These are phyloP conservation scores for Debaryomyces sp. DNA, from an alignment of 1,139 yeast genomes.

Conservation along the genomic window DNA sequence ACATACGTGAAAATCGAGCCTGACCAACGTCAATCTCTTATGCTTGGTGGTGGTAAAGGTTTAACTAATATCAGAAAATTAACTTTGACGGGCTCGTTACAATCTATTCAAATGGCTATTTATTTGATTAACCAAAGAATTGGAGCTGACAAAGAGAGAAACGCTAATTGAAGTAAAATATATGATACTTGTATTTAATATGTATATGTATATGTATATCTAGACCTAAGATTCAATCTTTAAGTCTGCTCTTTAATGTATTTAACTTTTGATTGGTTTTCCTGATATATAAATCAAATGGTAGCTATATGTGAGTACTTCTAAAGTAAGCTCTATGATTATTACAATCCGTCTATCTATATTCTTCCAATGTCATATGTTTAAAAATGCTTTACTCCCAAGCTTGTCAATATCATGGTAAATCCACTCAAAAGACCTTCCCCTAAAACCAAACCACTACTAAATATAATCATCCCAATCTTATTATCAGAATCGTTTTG, in stretches of 20 bases:
- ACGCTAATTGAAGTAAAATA: conserved; percentile 16
- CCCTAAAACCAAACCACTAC: conserved; percentile 91
- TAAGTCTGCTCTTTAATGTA: neutral
- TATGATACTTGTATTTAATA: neutral
- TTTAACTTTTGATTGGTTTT: neutral
- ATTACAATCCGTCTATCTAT: neutral
- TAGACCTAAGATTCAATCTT: neutral
- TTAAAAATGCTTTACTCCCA: conserved; percentile 51
- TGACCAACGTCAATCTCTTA: conserved; percentile 47
- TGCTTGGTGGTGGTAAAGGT: conserved; percentile 61
- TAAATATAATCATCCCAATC: conserved; percentile 78
- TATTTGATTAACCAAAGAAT: conserved; percentile 77
- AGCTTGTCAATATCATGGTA: conserved; percentile 74
- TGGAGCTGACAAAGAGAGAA: conserved; percentile 61
- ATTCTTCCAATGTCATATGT: neutral
- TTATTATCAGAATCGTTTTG: conserved; percentile 42
- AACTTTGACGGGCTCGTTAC: conserved; percentile 69
- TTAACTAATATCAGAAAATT: conserved; percentile 62
- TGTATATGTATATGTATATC: conserved; percentile 3
- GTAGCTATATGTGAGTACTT: neutral
- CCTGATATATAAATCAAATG: neutral
- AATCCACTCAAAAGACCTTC: conserved; percentile 88
- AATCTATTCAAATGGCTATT: conserved; percentile 76
- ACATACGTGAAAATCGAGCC: conserved; percentile 72
- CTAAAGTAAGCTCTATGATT: neutral